Base-by-base conservation (phyloP, 805 yeast genomes). In the Metschnikowia hibisci region DNA sequence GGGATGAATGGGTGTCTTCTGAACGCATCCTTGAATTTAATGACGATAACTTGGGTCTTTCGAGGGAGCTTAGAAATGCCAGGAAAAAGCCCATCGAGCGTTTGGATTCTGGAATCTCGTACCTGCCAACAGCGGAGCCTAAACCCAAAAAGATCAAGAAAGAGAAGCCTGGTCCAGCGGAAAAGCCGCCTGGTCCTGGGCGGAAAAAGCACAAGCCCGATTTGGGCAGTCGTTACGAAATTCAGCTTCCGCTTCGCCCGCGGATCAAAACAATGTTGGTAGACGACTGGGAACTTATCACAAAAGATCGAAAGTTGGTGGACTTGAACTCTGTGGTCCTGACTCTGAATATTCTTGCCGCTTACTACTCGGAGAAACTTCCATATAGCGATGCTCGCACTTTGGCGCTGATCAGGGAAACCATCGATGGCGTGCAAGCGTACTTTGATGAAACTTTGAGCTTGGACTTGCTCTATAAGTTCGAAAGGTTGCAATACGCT, bases 1-100 rank as follows among this genome's bases (percentile, higher is more conserved):
- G 96, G 96, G 98, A 91, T 60, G 99, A 91, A 62, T 91, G 99
- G 99, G 91, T 91, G 1, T 75, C 77, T 1, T 62, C 64, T 6
- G 81, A 78, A 31, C 67, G 98, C 28, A 75, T 91, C 5, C 68
- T 87, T 56, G 83, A 80, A 49, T 73, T 71, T 57, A 84, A 76
- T 39, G 82, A 79, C 25, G 95, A 84, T 50, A 88, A 85, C 55
- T 53, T 84, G 41, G 67, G 73, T 38, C 64, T 79, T 15, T 51
- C 55, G 2, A 35, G 56, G 32, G 56, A 51, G 32, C 53, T 52
- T 22, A 47, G 56, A 26, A 46, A 52, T 33, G 56, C 56, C 29
- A 34, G 56, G 9, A 51, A 49, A 26, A 48, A 45, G 43, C 44
- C 56, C 16, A 45, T 52, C 25, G 53, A 51, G 39, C 35, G 52